Evolutionary conservation across 2,329 filamentous ascomycete species (phyloP), one percentile per base, ranked within the genome.

Genomic region (Lachnum nothofagi): DNA sequence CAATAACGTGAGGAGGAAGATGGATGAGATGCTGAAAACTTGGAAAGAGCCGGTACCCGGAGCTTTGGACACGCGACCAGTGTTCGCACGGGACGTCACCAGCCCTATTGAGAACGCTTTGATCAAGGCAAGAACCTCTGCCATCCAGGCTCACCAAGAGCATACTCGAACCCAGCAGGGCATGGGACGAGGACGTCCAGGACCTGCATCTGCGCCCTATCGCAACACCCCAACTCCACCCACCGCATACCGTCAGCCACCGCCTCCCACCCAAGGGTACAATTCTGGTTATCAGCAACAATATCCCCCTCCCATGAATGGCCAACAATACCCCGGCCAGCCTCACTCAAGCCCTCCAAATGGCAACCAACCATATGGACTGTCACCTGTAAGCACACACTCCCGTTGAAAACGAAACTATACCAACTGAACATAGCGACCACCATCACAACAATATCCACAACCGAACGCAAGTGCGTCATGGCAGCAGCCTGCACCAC

Each of bases 41-140:
- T 98, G 93, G 93, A 97, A 96, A 69, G 88, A 95, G 63, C 88
- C 93, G 2, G 90, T 97, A 12, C 90, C 91, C 1, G 93, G 91
- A 42, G 95, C 93, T 12, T 82, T 95, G 65, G 91, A 95, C 62
- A 85, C 85, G n/a, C 82, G 88, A 54, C 91, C 93, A 6, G 91
- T 98, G 44, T 98, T 98, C 65, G 81, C 89, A 23, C 78, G 82
- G 33, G 90, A 97, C 49, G 81, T 91, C 50, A 94, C 91, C 37
- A 81, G 86, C 44, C 88, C 88, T 37, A 97, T 98, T 59, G 93
- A 98, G 68, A 95, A 89, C 68, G 91, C 91, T 43, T 75, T 98
- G 51, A 88, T 93, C 67, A 95, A 93, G 68, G 89, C 87, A 34
- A 63, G 60, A 54, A 79, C 77, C 4, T 79, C 76, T 20, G 78